Evolutionary conservation across 2,329 filamentous ascomycete genomes (phyloP), one percentile per base, ranked within the genome.

Genomic region (Diplocarpon rosae): DNA sequence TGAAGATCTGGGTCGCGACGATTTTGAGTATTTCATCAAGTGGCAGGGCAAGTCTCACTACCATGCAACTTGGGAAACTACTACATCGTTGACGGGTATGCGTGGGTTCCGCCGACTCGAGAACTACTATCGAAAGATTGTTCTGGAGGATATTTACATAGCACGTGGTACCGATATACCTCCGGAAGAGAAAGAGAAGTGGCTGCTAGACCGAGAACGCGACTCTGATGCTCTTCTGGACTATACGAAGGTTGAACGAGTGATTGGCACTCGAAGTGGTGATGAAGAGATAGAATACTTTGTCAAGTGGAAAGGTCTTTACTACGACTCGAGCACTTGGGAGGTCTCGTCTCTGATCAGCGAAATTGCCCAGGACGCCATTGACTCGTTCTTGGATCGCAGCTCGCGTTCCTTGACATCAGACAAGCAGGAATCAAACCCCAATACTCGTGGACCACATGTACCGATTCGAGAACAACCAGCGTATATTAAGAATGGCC

Each of bases 21-120:
- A 95, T 60, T 95, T 92, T 56, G 87, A 96, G 59, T 98, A 73
- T 56, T 76, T 82, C 65, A 88, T 98, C 65, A 98, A 98, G 68
- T 98, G 93, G 92, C 86, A 95, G 65, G 86, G 83, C 54, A 86
- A 88, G 65, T 94, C 92, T 10, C 88, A 98, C 62, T 81, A 94
- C 56, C 92, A 98, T 67, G 85, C 93, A 45, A 94, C 88, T 0
- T 98, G 92, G 90, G 89, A 96, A 64, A 81, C 80, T 0, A 81
- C 82, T 47, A 80, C 85, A 44, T 75, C 71, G 15, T 75, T 95
- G 24, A 73, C 78, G 17, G 76, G 80, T n/a, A 83, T 82, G 60
- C 85, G 86, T 50, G 90, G 92, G 49, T 82, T 83, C 53, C 85
- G 89, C 39, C 88, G 89, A 47, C 73, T 98, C 7, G 92, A 96